These are phyloP conservation scores for Gossypium gossypioides DNA, from an alignment of 441 rosid genomes.

Conservation along the genomic window DNA sequence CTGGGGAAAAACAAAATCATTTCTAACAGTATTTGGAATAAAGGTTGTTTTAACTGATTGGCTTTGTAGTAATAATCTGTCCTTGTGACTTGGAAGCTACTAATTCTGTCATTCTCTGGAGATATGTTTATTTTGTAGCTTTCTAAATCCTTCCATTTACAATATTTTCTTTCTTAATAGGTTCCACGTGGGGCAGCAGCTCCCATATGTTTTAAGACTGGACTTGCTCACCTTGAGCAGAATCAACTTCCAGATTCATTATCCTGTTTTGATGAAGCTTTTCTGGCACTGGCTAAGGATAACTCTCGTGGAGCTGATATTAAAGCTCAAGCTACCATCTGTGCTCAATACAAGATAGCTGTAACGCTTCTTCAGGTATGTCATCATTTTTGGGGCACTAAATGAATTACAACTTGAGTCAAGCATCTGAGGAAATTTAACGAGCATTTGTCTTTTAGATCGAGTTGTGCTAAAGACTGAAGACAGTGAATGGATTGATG, in stretches of 20 bases:
- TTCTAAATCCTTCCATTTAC: background rate
- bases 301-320: conserved; percentile 90
- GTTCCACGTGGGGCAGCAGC: conserved; percentile 97
- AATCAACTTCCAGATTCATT: conserved; percentile 96
- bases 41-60: background rate
- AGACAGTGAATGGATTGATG: background rate
- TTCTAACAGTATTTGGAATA: background rate
- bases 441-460: background rate
- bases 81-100: background rate
- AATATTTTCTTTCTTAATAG: conserved; percentile 30
- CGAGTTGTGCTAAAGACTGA: background rate
- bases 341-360: conserved; percentile 96
- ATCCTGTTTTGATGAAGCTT: conserved; percentile 93
- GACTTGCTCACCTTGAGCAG: conserved; percentile 95
- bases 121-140: background rate
- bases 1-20: background rate
- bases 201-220: conserved; percentile 80
- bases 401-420: conserved; percentile 1
- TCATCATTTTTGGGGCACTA: background rate
- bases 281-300: conserved; percentile 94
- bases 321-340: conserved; percentile 94
- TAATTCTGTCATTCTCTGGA: background rate
- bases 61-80: background rate
- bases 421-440: background rate
- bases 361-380: conserved; percentile 83